These are phyloP conservation scores for Achaetomiella virescens DNA, from an alignment of 495 filamentous ascomycete genomes.

Conservation along the genomic window DNA sequence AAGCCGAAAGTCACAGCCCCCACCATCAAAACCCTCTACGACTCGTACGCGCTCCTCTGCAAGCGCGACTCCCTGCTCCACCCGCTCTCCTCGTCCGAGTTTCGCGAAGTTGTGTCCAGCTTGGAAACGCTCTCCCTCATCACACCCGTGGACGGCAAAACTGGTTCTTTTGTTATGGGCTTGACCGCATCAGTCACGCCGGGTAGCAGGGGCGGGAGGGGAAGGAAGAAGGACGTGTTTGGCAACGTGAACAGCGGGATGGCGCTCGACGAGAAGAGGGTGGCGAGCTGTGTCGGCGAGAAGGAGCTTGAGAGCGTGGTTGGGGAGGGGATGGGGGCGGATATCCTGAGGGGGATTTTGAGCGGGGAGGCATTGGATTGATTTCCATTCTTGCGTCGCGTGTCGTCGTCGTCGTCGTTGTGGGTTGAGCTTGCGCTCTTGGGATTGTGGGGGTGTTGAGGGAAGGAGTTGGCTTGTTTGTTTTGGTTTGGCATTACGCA, in stretches of 20 bases:
- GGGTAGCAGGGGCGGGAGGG: slow-evolving; percentile 24
- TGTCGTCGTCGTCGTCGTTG: neutral
- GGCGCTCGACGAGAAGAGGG: slow-evolving; percentile 56
- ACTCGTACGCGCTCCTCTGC: slow-evolving; percentile 72
- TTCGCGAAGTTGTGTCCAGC: slow-evolving; percentile 85
- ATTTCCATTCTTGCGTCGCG: neutral
- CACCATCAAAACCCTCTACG: slow-evolving; percentile 71
- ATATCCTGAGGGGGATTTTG: slow-evolving; percentile 49
- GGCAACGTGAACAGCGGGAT: slow-evolving; percentile 30
- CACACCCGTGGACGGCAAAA: slow-evolving; percentile 67
- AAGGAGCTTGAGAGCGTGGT: slow-evolving; percentile 67
- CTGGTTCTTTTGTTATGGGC: slow-evolving; percentile 48
- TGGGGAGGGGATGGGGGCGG: slow-evolving; percentile 49
- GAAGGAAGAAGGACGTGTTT: slow-evolving; percentile 29
- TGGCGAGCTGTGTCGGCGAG: slow-evolving; percentile 71
- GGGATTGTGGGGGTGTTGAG: neutral
- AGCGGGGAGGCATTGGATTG: slow-evolving; percentile 45
- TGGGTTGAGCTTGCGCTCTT: neutral
- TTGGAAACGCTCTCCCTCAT: slow-evolving; percentile 80
- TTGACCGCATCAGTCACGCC: slow-evolving; percentile 29
- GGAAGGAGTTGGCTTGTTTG: neutral
- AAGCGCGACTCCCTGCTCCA: slow-evolving; percentile 78
- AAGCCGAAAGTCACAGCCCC: slow-evolving; percentile 44
- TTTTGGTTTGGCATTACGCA: neutral
- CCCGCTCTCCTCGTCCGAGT: slow-evolving; percentile 80